A percentile compares a stretch with the other conserved stretches of the same genome.
Conservation (phyloP, 2,329 filamentous ascomycete genomes). For the Trichoderma breve region DNA sequence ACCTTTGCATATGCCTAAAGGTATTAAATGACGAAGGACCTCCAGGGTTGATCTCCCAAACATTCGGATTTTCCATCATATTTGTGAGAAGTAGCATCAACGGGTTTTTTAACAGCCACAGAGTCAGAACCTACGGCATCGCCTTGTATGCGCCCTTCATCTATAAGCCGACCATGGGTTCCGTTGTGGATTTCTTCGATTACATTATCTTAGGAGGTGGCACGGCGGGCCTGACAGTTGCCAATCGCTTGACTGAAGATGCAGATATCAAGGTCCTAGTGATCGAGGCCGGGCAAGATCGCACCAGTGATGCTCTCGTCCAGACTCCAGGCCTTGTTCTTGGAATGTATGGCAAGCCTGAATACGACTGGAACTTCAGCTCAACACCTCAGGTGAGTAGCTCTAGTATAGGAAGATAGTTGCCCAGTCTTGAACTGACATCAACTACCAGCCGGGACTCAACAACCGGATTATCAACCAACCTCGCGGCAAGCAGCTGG, state of each 20-base stretch:
- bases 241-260: slow-evolving; percentile 29
- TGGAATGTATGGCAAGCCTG: slow-evolving; percentile 24
- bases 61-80: neutral
- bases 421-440: neutral
- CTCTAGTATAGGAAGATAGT: no score
- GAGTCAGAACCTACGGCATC: neutral
- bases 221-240: slow-evolving; percentile 31
- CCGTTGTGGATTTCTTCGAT: slow-evolving; percentile 21
- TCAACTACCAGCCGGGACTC: neutral
- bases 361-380: slow-evolving; percentile 27
- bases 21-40: neutral
- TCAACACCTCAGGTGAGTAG: slow-evolving; percentile 24
- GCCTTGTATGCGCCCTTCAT: neutral
- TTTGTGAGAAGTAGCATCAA: neutral
- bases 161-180: neutral
- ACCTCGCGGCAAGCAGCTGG: slow-evolving; percentile 53
- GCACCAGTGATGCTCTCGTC: slow-evolving; percentile 21
- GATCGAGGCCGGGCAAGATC: slow-evolving; percentile 28
- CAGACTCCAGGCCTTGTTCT: slow-evolving; percentile 23
- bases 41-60: neutral
- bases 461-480: slow-evolving; percentile 24
- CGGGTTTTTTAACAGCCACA: neutral
- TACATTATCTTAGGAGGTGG: slow-evolving; percentile 30
- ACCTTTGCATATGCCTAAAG: neutral
- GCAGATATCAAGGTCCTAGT: slow-evolving; percentile 26